Conservation (phyloP, 768 basidiomycete genomes). For the Chalciporus piperatus region DNA sequence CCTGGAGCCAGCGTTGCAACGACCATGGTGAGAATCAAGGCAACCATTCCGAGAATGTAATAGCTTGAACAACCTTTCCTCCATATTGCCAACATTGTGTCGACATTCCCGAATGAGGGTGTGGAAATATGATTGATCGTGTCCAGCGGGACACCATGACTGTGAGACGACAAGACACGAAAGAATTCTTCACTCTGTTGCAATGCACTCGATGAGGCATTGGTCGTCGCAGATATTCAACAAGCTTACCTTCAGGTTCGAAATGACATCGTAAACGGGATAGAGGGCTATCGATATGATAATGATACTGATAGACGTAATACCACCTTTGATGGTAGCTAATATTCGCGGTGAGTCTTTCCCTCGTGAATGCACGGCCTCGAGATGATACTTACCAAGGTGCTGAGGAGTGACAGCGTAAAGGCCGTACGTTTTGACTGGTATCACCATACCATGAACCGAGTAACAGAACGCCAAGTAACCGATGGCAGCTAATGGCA, state of each 20-base stretch:
- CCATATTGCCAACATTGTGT: constrained; percentile 15
- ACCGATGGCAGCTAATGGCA: constrained; percentile 26
- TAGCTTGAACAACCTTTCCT: constrained; percentile 20
- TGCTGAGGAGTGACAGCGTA: constrained; percentile 19
- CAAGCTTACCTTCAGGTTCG: constrained; percentile 15
- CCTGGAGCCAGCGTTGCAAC: constrained; percentile 23
- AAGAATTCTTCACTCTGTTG: constrained; percentile 30
- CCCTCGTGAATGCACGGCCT: not conserved
- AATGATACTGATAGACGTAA: constrained; percentile 28
- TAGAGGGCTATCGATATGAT: constrained; percentile 28
- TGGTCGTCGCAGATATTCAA: too few relatives aligned
- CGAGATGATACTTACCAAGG: constrained; percentile 12
- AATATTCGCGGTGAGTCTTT: not conserved
- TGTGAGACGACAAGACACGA: constrained; percentile 12
- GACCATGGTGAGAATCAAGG: constrained; percentile 21
- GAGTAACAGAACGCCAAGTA: constrained; percentile 30
- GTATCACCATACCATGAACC: constrained; percentile 20
- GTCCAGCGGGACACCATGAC: constrained; percentile 22
- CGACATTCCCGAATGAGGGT: constrained; percentile 19
- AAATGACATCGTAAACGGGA: constrained; percentile 19
- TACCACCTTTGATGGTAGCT: constrained; percentile 28
- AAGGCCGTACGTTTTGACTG: constrained; percentile 24
- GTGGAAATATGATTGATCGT: constrained; percentile 22
- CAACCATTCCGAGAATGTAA: constrained; percentile 16
- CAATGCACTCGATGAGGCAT: not conserved